phyloP scores from a whole-genome alignment of 768 basidiomycete genomes.

The Suillus discolor region DNA sequence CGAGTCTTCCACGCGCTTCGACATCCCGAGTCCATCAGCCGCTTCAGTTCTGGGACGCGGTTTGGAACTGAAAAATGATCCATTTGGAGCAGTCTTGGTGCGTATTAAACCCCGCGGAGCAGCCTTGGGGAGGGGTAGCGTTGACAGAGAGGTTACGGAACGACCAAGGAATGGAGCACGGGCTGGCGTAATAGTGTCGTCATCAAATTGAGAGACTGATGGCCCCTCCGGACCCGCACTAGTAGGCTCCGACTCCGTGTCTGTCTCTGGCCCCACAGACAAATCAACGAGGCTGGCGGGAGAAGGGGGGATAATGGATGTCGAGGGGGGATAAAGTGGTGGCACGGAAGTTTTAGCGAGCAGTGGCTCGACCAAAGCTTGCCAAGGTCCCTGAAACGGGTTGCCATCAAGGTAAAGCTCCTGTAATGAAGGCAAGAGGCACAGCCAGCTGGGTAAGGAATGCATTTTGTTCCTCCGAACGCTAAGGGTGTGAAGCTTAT shows the following conservation, averaged over 20 bases:
- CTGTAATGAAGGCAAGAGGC: slow-evolving; percentile 82
- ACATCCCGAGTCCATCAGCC: slow-evolving; percentile 24
- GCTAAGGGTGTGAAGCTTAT: slow-evolving; percentile 86
- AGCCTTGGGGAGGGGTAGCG: slow-evolving; percentile 25
- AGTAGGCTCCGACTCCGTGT: slow-evolving; percentile 54
- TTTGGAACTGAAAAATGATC: slow-evolving; percentile 53
- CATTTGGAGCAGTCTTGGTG: slow-evolving; percentile 72
- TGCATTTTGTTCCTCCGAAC: slow-evolving; percentile 87
- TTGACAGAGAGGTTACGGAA: slow-evolving; percentile 52
- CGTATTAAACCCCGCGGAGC: slow-evolving; percentile 55
- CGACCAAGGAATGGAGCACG: slow-evolving; percentile 57
- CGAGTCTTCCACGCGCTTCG: slow-evolving; percentile 40
- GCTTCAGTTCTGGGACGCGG: slow-evolving; percentile 38
- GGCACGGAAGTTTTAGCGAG: slow-evolving; percentile 63
- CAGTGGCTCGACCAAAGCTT: slow-evolving; percentile 84
- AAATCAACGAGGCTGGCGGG: slow-evolving; percentile 51
- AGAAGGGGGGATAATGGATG: slow-evolving; percentile 56
- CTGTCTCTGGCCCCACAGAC: slow-evolving; percentile 48
- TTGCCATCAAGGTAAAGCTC: slow-evolving; percentile 93
- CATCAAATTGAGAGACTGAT: slow-evolving; percentile 44
- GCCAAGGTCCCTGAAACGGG: slow-evolving; percentile 94
- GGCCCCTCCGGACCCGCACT: slow-evolving; percentile 38
- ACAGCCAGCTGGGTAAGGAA: slow-evolving; percentile 93
- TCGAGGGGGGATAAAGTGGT: slow-evolving; percentile 66
- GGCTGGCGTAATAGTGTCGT: slow-evolving; percentile 73